These are phyloP conservation scores for Aspergillus sp. DNA, from an alignment of 2,329 filamentous ascomycete genomes.

Conservation along the genomic window DNA sequence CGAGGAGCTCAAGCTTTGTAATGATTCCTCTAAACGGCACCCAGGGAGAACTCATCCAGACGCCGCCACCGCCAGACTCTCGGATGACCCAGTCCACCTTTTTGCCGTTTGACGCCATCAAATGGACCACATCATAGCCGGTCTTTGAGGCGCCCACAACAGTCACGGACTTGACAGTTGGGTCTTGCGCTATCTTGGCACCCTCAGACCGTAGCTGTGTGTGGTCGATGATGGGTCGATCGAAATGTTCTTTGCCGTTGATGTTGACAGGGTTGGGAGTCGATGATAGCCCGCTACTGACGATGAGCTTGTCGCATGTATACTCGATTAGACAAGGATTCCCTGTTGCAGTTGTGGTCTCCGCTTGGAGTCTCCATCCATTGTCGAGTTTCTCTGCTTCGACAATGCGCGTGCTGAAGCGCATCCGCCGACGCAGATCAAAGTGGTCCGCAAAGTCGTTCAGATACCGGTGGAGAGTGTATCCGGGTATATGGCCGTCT, in stretches of 20 bases:
- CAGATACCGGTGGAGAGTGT: conserved; percentile 50
- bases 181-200: background rate
- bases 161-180: background rate
- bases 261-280: background rate
- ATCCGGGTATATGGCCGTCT: conserved; percentile 50
- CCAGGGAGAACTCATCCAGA: conserved; percentile 9
- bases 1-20: background rate
- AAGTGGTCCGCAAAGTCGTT: conserved; percentile 46
- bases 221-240: background rate
- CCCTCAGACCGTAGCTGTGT: background rate
- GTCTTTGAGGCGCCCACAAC: conserved; percentile 47
- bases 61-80: conserved; percentile 20
- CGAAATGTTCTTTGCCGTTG: background rate
- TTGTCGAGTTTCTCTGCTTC: background rate
- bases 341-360: background rate
- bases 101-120: conserved; percentile 56
- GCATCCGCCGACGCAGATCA: background rate
- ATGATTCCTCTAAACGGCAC: background rate
- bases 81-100: conserved; percentile 35
- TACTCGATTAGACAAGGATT: background rate
- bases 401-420: background rate
- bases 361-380: background rate
- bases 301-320: background rate
- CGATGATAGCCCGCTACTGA: background rate
- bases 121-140: conserved; percentile 64